Evolutionary conservation across 495 filamentous ascomycete species (phyloP), one percentile per base, ranked within the genome.

Genomic region (Aspergillus funiculosus): DNA sequence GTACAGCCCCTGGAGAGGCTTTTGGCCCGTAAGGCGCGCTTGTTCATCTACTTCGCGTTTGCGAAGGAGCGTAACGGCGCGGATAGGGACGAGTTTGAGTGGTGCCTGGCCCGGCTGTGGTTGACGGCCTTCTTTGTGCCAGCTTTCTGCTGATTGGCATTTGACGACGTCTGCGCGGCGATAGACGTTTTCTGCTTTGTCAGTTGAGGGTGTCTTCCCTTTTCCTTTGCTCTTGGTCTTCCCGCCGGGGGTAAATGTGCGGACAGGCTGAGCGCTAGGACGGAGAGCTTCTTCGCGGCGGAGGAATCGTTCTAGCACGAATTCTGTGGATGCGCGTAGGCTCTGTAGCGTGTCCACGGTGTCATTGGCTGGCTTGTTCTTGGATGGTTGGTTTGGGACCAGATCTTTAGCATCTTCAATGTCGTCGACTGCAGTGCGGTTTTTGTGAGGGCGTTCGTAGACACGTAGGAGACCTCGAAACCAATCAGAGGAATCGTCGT

Each of bases 41-140:
- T 81, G 77, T 52, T 95, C 87, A 43, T 90, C 87, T 19, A 97
- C 82, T 61, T 95, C 92, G 36, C 89, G 86, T 58, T 90, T 90
- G 27, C 91, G 80, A 30, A 83, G 83, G 10, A 88, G 78, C 0
- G 92, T 97, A 5, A 94, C 91, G 27, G 89, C 92, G 24, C 92
- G 84, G 57, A 91, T 86, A 7, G 90, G 87, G 0, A 95, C 92
- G 26, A 73, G 74, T 58, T 99, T 99, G 29, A 95, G 67, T 0
- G 91, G 85, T 25, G 81, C 67, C 46, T 82, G 77, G 15, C 87
- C 87, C 0, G 70, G 57, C 8, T 74, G 77, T 8, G 94, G 74
- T 24, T 78, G 81, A 1, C 90, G 80, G 17, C 92, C 92, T 75
- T 97, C 94, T 58, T 95, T 94, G 57, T 95, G 94, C 94, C 94